Evolutionary conservation across 2,329 filamentous ascomycete species (phyloP).

Genomic region (Dactylonectria macrodidyma): DNA sequence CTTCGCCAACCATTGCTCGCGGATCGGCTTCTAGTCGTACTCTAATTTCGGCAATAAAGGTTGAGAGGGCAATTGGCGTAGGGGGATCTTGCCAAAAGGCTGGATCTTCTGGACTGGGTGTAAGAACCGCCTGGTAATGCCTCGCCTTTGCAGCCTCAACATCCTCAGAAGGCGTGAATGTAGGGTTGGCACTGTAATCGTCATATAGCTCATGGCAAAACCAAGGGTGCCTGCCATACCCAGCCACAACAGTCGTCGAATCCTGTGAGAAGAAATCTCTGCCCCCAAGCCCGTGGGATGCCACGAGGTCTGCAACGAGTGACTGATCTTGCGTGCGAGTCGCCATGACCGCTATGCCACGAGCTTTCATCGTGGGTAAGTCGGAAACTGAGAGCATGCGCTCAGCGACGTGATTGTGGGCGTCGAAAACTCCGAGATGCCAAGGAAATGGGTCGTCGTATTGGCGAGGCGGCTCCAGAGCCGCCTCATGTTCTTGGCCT

Average conservation of each 20-base stretch:
- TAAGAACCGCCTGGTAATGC: conserved; percentile 40
- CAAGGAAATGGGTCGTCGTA: conserved; percentile 39
- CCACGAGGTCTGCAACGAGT: conserved; percentile 24
- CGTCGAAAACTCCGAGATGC: conserved; percentile 52
- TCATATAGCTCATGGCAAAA: conserved; percentile 45
- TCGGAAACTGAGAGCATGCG: conserved; percentile 13
- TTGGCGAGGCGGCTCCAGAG: not conserved
- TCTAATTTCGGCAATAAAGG: conserved; percentile 69
- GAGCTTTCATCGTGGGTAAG: conserved; percentile 35
- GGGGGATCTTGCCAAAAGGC: conserved; percentile 61
- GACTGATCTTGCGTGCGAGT: conserved; percentile 44
- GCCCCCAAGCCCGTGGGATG: conserved; percentile 17
- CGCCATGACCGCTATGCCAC: conserved; percentile 40
- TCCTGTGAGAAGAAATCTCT: conserved; percentile 11
- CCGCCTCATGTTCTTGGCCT: conserved; percentile 17
- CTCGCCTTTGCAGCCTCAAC: conserved; percentile 28
- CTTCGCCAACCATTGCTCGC: conserved; percentile 78
- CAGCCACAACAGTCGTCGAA: conserved; percentile 32
- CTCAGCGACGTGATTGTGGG: conserved; percentile 44
- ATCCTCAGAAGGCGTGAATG: conserved; percentile 7
- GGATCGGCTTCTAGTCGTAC: conserved; percentile 69
- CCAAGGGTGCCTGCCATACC: conserved; percentile 46
- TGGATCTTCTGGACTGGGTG: conserved; percentile 34
- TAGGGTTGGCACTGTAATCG: conserved; percentile 16
- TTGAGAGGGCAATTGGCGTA: conserved; percentile 69